Conservation (phyloP, 768 basidiomycete genomes). For the Neoboletus subvelutipes region DNA sequence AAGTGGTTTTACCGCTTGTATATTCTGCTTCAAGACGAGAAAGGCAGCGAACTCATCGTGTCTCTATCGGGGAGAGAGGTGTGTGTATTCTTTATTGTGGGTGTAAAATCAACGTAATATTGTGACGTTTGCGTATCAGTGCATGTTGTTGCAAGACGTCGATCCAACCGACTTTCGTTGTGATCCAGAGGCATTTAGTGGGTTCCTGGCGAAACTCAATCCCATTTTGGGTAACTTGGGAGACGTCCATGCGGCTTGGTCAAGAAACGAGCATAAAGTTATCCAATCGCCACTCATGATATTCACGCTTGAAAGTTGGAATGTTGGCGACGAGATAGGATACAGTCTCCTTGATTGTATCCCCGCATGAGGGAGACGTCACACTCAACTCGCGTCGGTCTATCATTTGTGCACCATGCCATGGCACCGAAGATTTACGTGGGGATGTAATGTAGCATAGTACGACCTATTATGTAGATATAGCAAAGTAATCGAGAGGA, state of each 20-base stretch:
- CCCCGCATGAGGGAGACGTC: background rate
- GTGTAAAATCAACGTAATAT: background rate
- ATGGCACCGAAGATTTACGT: too few species aligned
- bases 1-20: constrained; percentile 49
- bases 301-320: constrained; percentile 35
- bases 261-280: constrained; percentile 16
- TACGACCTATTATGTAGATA: background rate
- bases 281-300: constrained; percentile 26
- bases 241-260: constrained; percentile 38
- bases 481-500: background rate
- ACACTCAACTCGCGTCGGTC: background rate
- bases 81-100: constrained; percentile 10
- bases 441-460: background rate
- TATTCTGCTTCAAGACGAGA: constrained; percentile 52
- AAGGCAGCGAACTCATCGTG: constrained; percentile 42
- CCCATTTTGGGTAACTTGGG: constrained; percentile 49
- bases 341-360: constrained; percentile 27
- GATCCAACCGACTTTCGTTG: constrained; percentile 42
- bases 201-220: constrained; percentile 41
- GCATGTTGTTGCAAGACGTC: constrained; percentile 44
- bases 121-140: constrained; percentile 31
- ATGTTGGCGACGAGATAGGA: constrained; percentile 14
- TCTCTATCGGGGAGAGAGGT: constrained; percentile 51
- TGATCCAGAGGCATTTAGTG: constrained; percentile 37
- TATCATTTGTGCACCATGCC: background rate